A percentile compares a stretch with the other conserved stretches of the same genome.
Conservation (phyloP, 106 monocot genomes). For the Dendrobium catenatum region DNA sequence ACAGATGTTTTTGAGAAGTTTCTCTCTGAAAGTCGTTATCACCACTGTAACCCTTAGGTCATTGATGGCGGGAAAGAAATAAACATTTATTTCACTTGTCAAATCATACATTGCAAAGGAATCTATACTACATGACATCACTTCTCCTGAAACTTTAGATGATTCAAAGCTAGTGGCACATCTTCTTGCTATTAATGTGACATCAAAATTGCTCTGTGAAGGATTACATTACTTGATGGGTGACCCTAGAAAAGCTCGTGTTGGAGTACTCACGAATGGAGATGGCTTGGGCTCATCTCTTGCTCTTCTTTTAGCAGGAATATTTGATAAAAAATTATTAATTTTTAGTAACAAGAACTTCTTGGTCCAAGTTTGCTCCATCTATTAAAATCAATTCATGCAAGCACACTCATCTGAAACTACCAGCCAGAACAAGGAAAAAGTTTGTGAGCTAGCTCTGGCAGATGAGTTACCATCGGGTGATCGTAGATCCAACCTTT, state of each 20-base stretch:
- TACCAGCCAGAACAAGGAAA: constrained; percentile 28
- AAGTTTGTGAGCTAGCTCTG: constrained; percentile 66
- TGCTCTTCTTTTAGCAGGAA: constrained; percentile 56
- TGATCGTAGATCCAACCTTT: constrained; percentile 42
- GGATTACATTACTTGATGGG: constrained; percentile 71
- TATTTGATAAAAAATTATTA: constrained; percentile 48
- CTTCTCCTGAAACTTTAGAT: constrained; percentile 61
- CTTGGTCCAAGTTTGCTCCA: constrained; percentile 62
- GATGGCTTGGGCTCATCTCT: constrained; percentile 21
- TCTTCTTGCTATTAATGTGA: constrained; percentile 68
- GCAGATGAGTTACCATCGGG: constrained; percentile 50
- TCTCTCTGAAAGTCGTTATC: constrained; percentile 69
- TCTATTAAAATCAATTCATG: constrained; percentile 50
- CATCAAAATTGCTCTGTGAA: constrained; percentile 63
- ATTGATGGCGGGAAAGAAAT: constrained; percentile 49
- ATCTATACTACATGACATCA: constrained; percentile 56
- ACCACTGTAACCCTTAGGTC: constrained; percentile 72
- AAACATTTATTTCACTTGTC: constrained; percentile 60
- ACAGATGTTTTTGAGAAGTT: constrained; percentile 88
- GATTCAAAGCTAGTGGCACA: constrained; percentile 88
- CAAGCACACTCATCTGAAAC: constrained; percentile 20
- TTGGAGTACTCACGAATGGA: constrained; percentile 61
- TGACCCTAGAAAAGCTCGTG: constrained; percentile 55
- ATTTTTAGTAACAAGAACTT: constrained; percentile 53
- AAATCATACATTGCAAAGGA: constrained; percentile 40